Evolutionary conservation across 768 basidiomycete species (phyloP), one percentile per base, ranked within the genome.

Genomic region (Auriscalpium orientale): DNA sequence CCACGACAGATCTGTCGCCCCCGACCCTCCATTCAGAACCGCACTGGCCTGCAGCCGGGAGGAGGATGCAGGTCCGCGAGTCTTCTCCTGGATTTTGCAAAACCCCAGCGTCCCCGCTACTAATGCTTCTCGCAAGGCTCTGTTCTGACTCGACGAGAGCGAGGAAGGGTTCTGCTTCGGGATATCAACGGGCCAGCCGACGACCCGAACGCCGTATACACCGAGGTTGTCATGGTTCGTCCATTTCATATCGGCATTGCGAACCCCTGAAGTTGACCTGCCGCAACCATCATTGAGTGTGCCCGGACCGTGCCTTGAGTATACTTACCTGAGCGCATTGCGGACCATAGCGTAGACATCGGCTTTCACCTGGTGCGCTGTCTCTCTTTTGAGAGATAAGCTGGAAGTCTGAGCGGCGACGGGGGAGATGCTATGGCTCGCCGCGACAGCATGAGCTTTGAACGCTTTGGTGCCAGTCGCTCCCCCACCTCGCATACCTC

Each of bases 211-310:
- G 10, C 81, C 81, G 60, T 84, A 86, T 7, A 71, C 49, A 59
- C 75, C 71, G 51, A 87, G 65, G 46, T 79, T 74, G 22, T 80
- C 77, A 50, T 79, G 84, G 64, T 84, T 85, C 9, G 82, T 81
- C 85, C 85, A 87, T 66, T 82, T 86, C 85, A 87, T 87, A 62
- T 87, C 85, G 20, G 85, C 84, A 53, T 75, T 81, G 11, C 80
- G 81, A 18, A 81, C 67, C 8, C 84, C 83, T 59, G 81, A 82
- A 8, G 74, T 75, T 4, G 73, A 64, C 66, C 85, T 85, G 56
- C 12, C 22, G 48, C 56, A 36, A 56, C 21, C 34, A 59, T 11
- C 49, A 51, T 40, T 58, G 36, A 34, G 58, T 38, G 46, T 45
- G 45, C 34, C 60, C 40, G 46, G 13, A 45, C 15, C 48, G 21